phyloP scores from a whole-genome alignment of 2,329 filamentous ascomycete species.

The Paraconiothyrium brasiliense region DNA sequence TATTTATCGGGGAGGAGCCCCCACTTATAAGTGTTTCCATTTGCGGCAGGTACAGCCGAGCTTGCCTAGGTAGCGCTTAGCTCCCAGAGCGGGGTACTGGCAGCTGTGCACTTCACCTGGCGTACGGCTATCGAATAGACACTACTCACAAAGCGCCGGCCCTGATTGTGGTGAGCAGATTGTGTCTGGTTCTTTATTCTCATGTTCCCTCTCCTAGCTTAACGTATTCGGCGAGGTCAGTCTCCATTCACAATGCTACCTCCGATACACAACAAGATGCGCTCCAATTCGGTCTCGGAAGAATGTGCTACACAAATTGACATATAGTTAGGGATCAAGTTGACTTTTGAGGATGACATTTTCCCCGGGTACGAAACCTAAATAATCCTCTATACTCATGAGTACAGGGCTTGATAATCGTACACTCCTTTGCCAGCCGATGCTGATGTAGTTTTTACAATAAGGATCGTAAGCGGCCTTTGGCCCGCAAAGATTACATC shows the following conservation, averaged over 20 bases:
- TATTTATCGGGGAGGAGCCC: not conserved
- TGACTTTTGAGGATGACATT: no score
- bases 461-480: no score
- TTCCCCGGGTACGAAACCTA: no score
- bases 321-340: no score
- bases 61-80: not conserved
- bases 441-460: not conserved
- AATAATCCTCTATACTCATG: no score
- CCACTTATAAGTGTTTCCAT: slow-evolving; percentile 2
- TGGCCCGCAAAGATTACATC: no score
- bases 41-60: slow-evolving; percentile 3
- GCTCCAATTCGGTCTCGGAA: no score
- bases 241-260: no score
- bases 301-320: no score
- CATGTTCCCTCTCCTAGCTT: not conserved
- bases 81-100: slow-evolving; percentile 10
- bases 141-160: not conserved
- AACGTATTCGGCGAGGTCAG: not conserved
- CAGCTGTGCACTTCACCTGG: not conserved
- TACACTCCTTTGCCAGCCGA: no score
- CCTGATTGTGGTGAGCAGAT: not conserved
- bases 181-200: not conserved
- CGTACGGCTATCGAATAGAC: not conserved
- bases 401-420: no score
- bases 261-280: no score